Percentiles rank a stretch among this genome's conserved stretches.
phyloP scores from a whole-genome alignment of 192 early-diverging fungal genomes.

The Gryganskiella cystojenkinii region DNA sequence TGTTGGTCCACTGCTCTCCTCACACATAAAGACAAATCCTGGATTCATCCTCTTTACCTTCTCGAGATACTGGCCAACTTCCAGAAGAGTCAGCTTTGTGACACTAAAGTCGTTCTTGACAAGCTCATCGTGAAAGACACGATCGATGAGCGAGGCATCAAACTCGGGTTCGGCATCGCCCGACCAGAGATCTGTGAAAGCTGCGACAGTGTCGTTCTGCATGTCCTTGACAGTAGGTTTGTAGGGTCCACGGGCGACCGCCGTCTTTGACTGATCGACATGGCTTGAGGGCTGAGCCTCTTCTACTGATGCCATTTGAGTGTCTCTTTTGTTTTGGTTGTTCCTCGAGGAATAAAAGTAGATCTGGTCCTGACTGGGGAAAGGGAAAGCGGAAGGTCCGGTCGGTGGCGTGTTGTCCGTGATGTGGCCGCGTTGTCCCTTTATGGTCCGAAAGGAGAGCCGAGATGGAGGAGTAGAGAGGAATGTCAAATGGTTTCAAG shows the following conservation, averaged over 20 bases:
- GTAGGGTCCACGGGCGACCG: conserved; percentile 14
- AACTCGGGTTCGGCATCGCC: conserved; percentile 40
- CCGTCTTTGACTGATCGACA: neutral
- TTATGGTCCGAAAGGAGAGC: no score
- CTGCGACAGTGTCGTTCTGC: conserved; percentile 62
- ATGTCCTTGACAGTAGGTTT: conserved; percentile 64
- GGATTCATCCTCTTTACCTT: conserved; percentile 53
- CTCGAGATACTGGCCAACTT: conserved; percentile 83
- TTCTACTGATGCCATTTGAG: no score
- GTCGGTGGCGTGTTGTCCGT: neutral
- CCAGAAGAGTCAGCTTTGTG: conserved; percentile 74
- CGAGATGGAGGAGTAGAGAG: no score
- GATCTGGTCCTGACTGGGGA: neutral
- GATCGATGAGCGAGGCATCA: conserved; percentile 64
- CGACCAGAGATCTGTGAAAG: conserved; percentile 56
- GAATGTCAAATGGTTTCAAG: no score
- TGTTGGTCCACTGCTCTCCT: no score
- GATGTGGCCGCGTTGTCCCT: no score
- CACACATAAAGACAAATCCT: neutral
- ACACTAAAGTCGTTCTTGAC: conserved; percentile 59
- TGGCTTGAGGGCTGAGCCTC: no score
- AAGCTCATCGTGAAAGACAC: conserved; percentile 72
- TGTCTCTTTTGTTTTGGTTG: no score
- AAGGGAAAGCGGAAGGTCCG: neutral
- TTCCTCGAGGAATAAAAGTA: conserved; percentile 1